A percentile compares a stretch with the other conserved stretches of the same genome.
Conservation (phyloP, 1,284 basidiomycete genomes). For the Ceratobasidium papillatum region DNA sequence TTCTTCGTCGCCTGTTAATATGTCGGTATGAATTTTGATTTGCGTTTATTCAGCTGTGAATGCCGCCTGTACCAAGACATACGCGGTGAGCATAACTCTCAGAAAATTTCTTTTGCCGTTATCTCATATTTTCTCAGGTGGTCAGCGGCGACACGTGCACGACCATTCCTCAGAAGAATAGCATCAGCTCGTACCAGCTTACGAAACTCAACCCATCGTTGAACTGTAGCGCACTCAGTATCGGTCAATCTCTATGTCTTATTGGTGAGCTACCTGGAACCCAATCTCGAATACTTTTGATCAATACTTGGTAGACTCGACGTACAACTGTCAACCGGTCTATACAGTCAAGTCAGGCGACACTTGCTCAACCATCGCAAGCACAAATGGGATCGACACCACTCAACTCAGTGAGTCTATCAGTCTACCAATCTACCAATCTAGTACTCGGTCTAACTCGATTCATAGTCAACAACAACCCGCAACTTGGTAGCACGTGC, state of each 20-base stretch:
- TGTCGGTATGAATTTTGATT: not conserved
- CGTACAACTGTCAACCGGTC: not conserved
- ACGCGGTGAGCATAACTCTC: not conserved
- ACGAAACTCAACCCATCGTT: not conserved
- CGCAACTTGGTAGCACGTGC: not conserved
- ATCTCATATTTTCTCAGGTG: not conserved
- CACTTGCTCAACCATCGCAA: not conserved
- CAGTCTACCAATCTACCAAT: not conserved
- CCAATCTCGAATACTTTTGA: not conserved
- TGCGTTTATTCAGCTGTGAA: no score
- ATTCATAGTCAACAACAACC: not conserved
- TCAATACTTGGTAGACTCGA: not conserved
- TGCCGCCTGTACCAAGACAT: conserved; percentile 9
- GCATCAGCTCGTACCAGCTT: not conserved
- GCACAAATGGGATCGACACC: not conserved
- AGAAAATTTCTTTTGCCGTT: not conserved
- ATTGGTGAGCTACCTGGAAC: not conserved
- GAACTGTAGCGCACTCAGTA: not conserved
- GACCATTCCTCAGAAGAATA: not conserved
- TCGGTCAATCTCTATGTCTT: not conserved
- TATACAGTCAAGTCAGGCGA: not conserved
- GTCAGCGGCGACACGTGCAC: not conserved
- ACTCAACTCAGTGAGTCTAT: not conserved
- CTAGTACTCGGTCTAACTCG: not conserved
- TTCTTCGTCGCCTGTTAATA: not conserved